Evolutionary conservation across 768 basidiomycete species (phyloP).

Genomic region (Amylocystis lapponica): DNA sequence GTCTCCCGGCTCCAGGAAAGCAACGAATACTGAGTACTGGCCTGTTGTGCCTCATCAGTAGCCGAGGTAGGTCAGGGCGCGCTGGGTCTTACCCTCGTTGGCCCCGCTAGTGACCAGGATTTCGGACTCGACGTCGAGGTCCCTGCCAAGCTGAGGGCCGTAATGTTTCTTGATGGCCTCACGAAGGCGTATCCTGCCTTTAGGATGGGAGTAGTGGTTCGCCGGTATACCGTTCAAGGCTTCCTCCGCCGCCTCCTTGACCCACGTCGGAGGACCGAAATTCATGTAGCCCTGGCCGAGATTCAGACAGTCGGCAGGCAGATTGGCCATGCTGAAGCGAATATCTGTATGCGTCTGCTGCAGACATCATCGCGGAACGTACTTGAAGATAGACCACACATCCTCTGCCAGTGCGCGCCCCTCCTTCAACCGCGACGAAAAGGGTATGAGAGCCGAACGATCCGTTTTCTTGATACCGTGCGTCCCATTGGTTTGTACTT

Average conservation of each 20-base stretch:
- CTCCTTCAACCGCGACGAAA: constrained; percentile 66
- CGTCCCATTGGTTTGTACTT: constrained; percentile 11
- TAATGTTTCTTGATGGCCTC: constrained; percentile 84
- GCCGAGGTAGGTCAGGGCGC: background rate
- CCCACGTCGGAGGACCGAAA: constrained; percentile 79
- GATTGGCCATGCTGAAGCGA: constrained; percentile 66
- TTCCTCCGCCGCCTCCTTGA: constrained; percentile 64
- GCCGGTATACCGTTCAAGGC: constrained; percentile 57
- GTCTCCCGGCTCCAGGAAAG: constrained; percentile 87
- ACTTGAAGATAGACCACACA: constrained; percentile 94
- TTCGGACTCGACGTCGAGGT: constrained; percentile 79
- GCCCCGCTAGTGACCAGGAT: constrained; percentile 95
- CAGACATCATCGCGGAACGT: constrained; percentile 17
- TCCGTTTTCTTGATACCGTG: constrained; percentile 9
- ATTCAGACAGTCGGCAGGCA: constrained; percentile 91
- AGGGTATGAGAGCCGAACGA: constrained; percentile 44
- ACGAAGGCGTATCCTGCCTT: constrained; percentile 81
- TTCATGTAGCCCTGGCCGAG: constrained; percentile 92
- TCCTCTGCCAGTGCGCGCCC: constrained; percentile 77
- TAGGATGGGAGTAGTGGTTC: constrained; percentile 91
- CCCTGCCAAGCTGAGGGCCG: constrained; percentile 55
- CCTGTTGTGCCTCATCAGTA: constrained; percentile 39
- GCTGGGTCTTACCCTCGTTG: constrained; percentile 71
- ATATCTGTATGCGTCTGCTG: constrained; percentile 1
- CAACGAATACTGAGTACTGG: constrained; percentile 89